These are phyloP conservation scores for Leucogyrophana mollusca DNA, from an alignment of 768 basidiomycete species.

Conservation along the genomic window DNA sequence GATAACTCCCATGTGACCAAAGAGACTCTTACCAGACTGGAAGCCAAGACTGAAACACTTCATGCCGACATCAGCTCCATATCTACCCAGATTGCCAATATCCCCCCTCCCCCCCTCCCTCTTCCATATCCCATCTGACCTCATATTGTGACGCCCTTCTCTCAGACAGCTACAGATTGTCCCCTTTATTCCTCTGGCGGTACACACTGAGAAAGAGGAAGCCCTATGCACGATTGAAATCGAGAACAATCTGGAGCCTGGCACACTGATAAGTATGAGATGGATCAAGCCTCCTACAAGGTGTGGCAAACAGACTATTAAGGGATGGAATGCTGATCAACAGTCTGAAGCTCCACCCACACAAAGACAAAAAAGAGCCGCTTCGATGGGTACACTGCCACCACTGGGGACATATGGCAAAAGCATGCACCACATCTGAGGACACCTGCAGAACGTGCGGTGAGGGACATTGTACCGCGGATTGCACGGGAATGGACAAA, in stretches of 20 bases:
- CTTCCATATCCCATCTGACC: no score
- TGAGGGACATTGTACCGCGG: background rate
- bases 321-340: background rate
- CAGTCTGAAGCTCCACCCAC: conserved; percentile 2
- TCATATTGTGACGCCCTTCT: no score
- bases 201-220: conserved; percentile 4
- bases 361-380: conserved; percentile 1
- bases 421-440: background rate
- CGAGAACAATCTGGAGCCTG: background rate
- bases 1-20: no score
- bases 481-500: background rate
- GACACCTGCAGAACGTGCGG: background rate
- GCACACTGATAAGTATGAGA: conserved; percentile 2
- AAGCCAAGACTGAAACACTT: no score
- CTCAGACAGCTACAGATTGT: no score
- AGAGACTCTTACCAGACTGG: no score
- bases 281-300: background rate
- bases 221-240: background rate
- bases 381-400: background rate
- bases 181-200: conserved; percentile 20
- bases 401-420: background rate
- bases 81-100: no score
- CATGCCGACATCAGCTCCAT: no score
- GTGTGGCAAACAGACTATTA: background rate
- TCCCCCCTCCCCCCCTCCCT: no score